phyloP scores from a whole-genome alignment of 2,329 filamentous ascomycete species.

The Boeremia lycopersici region DNA sequence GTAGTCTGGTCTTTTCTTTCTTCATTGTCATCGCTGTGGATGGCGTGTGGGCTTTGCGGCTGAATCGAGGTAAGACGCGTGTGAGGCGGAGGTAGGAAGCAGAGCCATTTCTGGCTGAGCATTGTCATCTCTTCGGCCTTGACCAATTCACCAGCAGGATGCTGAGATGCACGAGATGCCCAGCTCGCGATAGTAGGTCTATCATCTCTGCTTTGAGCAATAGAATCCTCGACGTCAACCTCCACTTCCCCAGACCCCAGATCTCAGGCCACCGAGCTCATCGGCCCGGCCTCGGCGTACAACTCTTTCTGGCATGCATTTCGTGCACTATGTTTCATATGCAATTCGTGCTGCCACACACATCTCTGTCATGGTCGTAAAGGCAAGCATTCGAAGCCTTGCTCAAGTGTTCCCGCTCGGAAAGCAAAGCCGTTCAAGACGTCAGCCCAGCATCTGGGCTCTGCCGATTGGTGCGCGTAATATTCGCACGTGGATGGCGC shows the following conservation, averaged over 20 bases:
- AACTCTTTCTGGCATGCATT: neutral
- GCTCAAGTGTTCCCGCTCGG: neutral
- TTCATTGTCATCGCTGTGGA: constrained; percentile 59
- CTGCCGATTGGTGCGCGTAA: neutral
- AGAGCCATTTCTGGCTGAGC: too few relatives aligned
- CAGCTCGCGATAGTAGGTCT: too few relatives aligned
- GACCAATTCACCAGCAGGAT: too few relatives aligned
- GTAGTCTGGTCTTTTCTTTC: constrained; percentile 71
- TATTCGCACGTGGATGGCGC: neutral
- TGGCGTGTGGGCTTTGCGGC: constrained; percentile 51
- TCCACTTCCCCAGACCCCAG: constrained; percentile 14
- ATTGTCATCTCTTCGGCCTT: too few relatives aligned
- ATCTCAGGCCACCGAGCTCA: neutral
- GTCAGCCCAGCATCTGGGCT: neutral
- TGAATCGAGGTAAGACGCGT: constrained; percentile 11
- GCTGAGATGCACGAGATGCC: too few relatives aligned
- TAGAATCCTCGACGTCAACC: neutral
- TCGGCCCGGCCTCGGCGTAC: constrained; percentile 8
- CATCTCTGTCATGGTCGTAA: neutral
- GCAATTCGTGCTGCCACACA: neutral
- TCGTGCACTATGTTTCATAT: neutral
- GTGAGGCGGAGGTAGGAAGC: too few relatives aligned
- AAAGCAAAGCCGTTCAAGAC: neutral
- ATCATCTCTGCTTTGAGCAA: neutral
- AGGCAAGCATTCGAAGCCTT: neutral